These are phyloP conservation scores for Leucocoprinus leucothites DNA, from an alignment of 768 basidiomycete species.

Conservation along the genomic window DNA sequence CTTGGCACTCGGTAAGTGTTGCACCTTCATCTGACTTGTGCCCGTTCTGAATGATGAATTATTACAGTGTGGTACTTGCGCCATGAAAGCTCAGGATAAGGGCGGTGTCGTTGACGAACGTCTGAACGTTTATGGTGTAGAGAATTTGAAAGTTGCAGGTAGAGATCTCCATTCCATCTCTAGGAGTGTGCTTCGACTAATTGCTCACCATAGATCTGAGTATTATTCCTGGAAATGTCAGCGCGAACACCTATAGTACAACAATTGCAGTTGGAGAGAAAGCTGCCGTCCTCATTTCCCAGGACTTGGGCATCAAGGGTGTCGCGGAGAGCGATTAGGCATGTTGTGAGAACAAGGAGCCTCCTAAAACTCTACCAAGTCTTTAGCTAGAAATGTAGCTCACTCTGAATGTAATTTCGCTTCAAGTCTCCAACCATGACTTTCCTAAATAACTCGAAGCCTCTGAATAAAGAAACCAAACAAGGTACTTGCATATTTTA, in stretches of 20 bases:
- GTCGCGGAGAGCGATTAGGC: constrained; percentile 13
- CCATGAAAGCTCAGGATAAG: constrained; percentile 58
- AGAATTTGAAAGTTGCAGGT: constrained; percentile 59
- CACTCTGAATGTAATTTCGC: too few relatives aligned
- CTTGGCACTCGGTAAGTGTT: constrained; percentile 42
- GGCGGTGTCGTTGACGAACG: constrained; percentile 61
- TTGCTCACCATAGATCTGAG: constrained; percentile 29
- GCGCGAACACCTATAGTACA: constrained; percentile 40
- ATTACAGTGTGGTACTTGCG: constrained; percentile 57
- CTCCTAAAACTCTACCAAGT: too few relatives aligned
- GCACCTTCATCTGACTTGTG: background rate
- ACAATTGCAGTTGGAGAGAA: constrained; percentile 56
- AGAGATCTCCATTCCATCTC: constrained; percentile 3
- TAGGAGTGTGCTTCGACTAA: background rate
- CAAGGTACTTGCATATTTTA: too few relatives aligned
- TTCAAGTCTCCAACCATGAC: too few relatives aligned
- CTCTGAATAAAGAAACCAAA: too few relatives aligned
- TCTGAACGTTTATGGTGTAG: constrained; percentile 62
- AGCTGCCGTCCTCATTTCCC: constrained; percentile 54
- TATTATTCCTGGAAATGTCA: constrained; percentile 37
- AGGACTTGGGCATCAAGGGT: constrained; percentile 38
- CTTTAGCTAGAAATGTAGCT: too few relatives aligned
- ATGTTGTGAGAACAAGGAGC: background rate
- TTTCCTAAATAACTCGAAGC: too few relatives aligned
- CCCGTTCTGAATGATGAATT: background rate